Evolutionary conservation across 352 stramenopile species (phyloP), one percentile per base, ranked within the genome.

Genomic region (Globisporangium splendens): DNA sequence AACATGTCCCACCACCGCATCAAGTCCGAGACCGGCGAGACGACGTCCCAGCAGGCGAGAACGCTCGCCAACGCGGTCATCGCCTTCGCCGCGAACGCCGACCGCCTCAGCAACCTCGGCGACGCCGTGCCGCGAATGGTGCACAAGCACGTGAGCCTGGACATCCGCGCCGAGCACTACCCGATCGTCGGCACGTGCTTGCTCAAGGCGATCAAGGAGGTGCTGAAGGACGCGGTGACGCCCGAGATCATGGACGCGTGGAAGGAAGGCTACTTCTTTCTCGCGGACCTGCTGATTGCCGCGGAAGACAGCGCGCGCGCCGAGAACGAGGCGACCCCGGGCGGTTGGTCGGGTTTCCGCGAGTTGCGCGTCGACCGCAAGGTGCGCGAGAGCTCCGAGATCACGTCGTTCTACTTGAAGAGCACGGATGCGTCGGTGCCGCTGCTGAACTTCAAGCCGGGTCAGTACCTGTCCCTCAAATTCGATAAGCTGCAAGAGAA

Each of bases 121-220:
- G 63, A 75, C 18, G 74, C 76, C 24, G 76, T 90, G 18, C 65
- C 68, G 13, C 76, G 74, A 46, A 90, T 90, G 54, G 74, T 78
- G 13, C 64, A 84, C 51, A 84, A 86, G 56, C 80, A 88, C 66
- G 72, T 81, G 47, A 75, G 73, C 35, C 67, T 90, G 3, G 56
- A 85, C 54, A 80, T 90, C 52, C 62, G 75, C 24, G 69, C 77
- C n/a, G 77, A 87, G 46, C 80, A 90, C 70, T 90, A 90, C 59
- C 72, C 63, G 8, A 76, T 90, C 61, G 77, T 90, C 38, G 75
- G 78, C 24, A 66, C 70, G 12, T 81, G 76, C 52, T 50, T 90
- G 20, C 63, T 90, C 10, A 59, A 54, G 12, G 73, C 77, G 43
- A 90, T 90, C 52, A 86, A 80, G 56, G 54, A 65, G 2, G 74